These are phyloP conservation scores for Pilaira anomala DNA, from an alignment of 192 early-diverging fungal genomes.

Conservation along the genomic window DNA sequence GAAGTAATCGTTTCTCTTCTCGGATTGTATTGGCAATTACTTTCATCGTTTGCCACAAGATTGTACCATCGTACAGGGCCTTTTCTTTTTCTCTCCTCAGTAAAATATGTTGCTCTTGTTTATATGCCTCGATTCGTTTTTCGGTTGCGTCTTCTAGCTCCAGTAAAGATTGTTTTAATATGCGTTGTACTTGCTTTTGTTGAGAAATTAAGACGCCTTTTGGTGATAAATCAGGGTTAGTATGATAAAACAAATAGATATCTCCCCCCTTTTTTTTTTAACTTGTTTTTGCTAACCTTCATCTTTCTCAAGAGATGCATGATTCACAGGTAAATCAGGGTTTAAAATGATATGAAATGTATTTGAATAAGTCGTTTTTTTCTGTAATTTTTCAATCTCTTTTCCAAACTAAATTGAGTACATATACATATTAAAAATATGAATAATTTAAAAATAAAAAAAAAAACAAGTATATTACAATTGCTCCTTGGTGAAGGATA, in stretches of 20 bases:
- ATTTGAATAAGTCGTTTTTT: background rate
- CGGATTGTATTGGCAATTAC: conserved; percentile 5
- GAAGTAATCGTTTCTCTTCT: background rate
- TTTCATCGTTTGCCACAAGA: conserved; percentile 20
- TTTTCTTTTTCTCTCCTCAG: conserved; percentile 7
- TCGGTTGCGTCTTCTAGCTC: conserved; percentile 7
- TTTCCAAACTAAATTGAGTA: conserved; percentile 13
- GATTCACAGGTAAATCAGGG: conserved; percentile 10
- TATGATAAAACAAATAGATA: background rate
- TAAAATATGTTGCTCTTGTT: conserved; percentile 7
- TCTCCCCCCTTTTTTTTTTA: background rate
- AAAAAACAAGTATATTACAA: conserved; percentile 3
- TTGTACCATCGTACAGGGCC: background rate
- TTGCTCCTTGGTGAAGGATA: conserved; percentile 5
- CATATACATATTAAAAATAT: too few species aligned
- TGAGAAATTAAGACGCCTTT: background rate
- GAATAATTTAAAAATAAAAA: background rate
- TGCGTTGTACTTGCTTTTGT: background rate
- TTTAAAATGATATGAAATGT: conserved; percentile 5
- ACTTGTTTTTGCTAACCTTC: background rate
- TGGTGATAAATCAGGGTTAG: background rate
- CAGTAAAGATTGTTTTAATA: background rate
- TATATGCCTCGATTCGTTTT: conserved; percentile 8
- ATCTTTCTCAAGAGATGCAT: background rate
- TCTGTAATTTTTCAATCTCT: background rate